Conservation (phyloP, 768 basidiomycete genomes). For the Lanmaoa rubissima region DNA sequence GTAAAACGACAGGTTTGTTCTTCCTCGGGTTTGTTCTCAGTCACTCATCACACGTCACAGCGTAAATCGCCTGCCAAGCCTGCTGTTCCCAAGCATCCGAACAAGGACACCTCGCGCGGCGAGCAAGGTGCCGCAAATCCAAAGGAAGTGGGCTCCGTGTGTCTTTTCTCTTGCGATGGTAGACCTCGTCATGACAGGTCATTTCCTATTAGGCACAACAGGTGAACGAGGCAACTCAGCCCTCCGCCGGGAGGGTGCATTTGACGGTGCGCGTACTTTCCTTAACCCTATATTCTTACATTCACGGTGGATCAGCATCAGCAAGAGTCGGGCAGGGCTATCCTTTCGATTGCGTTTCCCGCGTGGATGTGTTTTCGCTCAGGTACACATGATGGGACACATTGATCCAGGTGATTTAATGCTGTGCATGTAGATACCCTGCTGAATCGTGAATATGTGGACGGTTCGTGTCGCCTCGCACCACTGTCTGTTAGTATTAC, state of each 20-base stretch:
- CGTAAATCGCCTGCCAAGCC: neutral
- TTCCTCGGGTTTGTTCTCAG: neutral
- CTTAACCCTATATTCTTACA: too few species aligned
- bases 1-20: neutral
- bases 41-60: neutral
- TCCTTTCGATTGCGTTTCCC: too few species aligned
- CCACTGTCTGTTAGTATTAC: neutral
- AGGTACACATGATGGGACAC: too few species aligned
- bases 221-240: neutral
- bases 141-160: neutral
- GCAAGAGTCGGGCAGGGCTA: too few species aligned
- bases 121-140: neutral
- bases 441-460: neutral
- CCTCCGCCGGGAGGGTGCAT: too few species aligned
- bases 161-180: neutral
- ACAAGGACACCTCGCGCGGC: neutral
- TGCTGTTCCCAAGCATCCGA: too few species aligned
- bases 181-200: neutral
- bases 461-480: neutral
- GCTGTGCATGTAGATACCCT: too few species aligned
- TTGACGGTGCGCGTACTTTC: too few species aligned
- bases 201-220: neutral
- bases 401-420: neutral
- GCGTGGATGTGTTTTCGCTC: too few species aligned
- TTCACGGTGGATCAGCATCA: too few species aligned